Conservation (phyloP, 805 yeast species). For the Blastobotrys mokoenaii region DNA sequence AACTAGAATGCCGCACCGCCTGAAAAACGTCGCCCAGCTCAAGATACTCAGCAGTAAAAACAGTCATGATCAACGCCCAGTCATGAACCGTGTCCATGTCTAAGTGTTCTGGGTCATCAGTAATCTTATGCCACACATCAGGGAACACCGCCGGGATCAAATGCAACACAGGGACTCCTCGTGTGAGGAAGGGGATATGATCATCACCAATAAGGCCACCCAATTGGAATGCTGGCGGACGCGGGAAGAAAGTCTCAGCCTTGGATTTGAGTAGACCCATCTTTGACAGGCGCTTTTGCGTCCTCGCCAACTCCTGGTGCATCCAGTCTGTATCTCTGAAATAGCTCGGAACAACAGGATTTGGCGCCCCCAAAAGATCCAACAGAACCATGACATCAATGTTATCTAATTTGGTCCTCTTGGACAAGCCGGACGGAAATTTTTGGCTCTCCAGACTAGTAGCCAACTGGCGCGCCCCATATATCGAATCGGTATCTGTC, state of each 20-base stretch:
- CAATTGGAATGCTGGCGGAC: slow-evolving; percentile 9
- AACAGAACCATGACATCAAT: slow-evolving; percentile 42
- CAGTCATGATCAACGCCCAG: slow-evolving; percentile 38
- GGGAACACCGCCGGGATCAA: slow-evolving; percentile 49
- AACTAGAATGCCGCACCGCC: no score
- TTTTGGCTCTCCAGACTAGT: slow-evolving; percentile 27
- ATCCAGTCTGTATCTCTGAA: slow-evolving; percentile 33
- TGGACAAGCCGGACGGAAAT: slow-evolving; percentile 10
- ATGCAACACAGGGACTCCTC: slow-evolving; percentile 43
- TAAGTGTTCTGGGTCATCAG: slow-evolving; percentile 38
- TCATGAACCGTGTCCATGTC: slow-evolving; percentile 34
- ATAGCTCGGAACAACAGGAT: slow-evolving; percentile 35
- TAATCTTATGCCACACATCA: slow-evolving; percentile 40
- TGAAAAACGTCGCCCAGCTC: slow-evolving; percentile 11
- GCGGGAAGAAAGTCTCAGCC: slow-evolving; percentile 11
- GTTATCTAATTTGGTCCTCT: slow-evolving; percentile 20
- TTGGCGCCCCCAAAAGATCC: slow-evolving; percentile 41
- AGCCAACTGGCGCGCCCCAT: slow-evolving; percentile 48
- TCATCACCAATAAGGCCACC: slow-evolving; percentile 38
- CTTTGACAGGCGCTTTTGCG: slow-evolving; percentile 27
- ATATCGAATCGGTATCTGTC: slow-evolving; percentile 44
- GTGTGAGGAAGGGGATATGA: slow-evolving; percentile 42
- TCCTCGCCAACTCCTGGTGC: slow-evolving; percentile 30
- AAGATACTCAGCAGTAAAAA: slow-evolving; percentile 31
- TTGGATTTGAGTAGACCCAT: slow-evolving; percentile 11